Percentiles rank a stretch among this genome's conserved stretches.
Evolutionary conservation across 2,329 filamentous ascomycete genomes (phyloP).

Genomic region (Coleophoma cylindrospora): DNA sequence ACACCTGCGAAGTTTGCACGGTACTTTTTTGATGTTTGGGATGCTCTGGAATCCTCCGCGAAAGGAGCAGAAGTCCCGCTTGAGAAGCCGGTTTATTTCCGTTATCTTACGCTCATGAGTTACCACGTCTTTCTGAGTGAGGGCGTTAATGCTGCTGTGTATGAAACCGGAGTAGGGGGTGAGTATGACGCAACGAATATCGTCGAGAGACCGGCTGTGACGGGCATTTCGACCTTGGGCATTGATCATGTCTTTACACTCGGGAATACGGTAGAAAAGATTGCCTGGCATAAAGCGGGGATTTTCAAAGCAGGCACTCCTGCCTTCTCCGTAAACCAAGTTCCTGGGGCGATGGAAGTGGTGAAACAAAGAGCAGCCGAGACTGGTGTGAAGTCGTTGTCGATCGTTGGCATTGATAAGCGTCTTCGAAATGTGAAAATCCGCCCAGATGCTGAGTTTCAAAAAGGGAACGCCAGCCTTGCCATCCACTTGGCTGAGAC

Average conservation of each 20-base stretch:
- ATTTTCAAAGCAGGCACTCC: conserved; percentile 59
- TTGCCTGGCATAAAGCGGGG: conserved; percentile 69
- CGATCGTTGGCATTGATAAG: conserved; percentile 40
- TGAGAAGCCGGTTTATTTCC: conserved; percentile 35
- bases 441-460: conserved; percentile 48
- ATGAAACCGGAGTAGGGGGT: conserved; percentile 64
- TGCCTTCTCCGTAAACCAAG: conserved; percentile 53
- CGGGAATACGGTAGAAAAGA: conserved; percentile 55
- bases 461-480: conserved; percentile 52
- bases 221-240: conserved; percentile 57
- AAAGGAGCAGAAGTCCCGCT: conserved; percentile 23
- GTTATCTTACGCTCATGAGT: conserved; percentile 58
- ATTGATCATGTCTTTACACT: conserved; percentile 62
- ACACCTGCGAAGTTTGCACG: conserved; percentile 53
- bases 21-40: conserved; percentile 67
- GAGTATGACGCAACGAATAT: conserved; percentile 65
- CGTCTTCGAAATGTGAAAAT: conserved; percentile 40
- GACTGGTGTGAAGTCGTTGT: conserved; percentile 38
- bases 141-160: conserved; percentile 54
- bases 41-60: conserved; percentile 37
- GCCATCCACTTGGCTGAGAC: conserved; percentile 47
- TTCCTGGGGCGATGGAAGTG: conserved; percentile 36
- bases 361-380: conserved; percentile 44
- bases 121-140: conserved; percentile 61
- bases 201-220: conserved; percentile 48